phyloP scores from a whole-genome alignment of 306 rosid species.

The Ammopiptanthus mongolicus region DNA sequence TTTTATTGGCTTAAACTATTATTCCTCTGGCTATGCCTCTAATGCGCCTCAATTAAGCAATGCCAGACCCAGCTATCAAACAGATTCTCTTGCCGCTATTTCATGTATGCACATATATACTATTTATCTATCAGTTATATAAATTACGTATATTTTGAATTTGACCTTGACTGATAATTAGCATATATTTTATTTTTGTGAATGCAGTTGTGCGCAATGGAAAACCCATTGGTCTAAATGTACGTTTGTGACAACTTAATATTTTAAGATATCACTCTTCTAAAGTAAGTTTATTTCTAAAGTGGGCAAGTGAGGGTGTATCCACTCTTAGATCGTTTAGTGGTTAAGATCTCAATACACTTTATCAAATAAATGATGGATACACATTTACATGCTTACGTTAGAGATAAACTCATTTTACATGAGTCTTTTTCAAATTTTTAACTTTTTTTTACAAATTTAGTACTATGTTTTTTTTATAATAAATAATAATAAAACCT shows the following conservation, averaged over 20 bases:
- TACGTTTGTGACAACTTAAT: background rate
- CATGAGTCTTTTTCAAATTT: too few species aligned
- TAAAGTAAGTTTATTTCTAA: background rate
- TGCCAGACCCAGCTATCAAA: background rate
- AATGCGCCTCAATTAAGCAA: conserved; percentile 10
- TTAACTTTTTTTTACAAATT: too few species aligned
- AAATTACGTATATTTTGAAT: background rate
- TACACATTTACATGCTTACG: too few species aligned
- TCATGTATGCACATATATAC: background rate
- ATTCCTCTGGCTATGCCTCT: conserved; percentile 15
- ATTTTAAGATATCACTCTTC: too few species aligned
- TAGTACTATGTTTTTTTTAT: too few species aligned
- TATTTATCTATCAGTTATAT: background rate
- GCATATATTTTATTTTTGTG: background rate
- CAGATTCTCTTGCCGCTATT: conserved; percentile 2
- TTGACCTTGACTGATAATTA: background rate
- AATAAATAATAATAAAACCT: background rate
- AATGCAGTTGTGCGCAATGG: conserved; percentile 9
- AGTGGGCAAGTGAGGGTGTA: too few species aligned
- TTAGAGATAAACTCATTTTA: too few species aligned
- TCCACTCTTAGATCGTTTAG: too few species aligned
- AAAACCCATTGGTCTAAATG: conserved; percentile 25
- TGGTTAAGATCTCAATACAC: too few species aligned
- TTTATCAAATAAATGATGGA: too few species aligned
- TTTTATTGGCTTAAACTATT: conserved; percentile 36